A percentile compares a stretch with the other conserved stretches of the same genome.
Conservation (phyloP, 169 alveolate species). For the Hammondia hammondi region DNA sequence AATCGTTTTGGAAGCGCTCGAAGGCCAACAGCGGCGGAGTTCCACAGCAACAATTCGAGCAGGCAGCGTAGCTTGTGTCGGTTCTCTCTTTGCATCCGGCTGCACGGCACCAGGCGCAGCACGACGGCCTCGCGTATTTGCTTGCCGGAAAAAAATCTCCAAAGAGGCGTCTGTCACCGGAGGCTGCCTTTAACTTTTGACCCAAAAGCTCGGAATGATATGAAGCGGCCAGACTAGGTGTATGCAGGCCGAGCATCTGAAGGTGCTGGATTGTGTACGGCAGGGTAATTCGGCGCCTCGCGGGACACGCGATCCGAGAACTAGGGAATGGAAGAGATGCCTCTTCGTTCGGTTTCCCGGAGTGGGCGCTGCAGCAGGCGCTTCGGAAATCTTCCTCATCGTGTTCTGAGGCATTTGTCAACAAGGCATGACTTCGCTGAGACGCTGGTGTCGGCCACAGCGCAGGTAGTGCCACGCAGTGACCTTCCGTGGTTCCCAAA, state of each 20-base stretch:
- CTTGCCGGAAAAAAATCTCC: no score
- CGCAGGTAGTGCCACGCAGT: background rate
- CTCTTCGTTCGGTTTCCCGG: background rate
- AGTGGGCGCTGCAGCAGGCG: background rate
- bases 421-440: background rate
- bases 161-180: background rate
- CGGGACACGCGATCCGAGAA: background rate
- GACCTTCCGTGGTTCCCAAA: slow-evolving; percentile 42
- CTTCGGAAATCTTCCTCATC: background rate
- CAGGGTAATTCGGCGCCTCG: slow-evolving; percentile 9
- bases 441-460: slow-evolving; percentile 20
- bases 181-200: background rate
- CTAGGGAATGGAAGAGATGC: background rate
- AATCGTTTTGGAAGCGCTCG: background rate
- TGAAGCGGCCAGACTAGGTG: slow-evolving; percentile 23
- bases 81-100: background rate
- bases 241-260: slow-evolving; percentile 55
- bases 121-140: background rate
- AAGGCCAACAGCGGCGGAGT: background rate
- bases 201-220: background rate
- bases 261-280: slow-evolving; percentile 48
- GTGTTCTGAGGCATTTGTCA: no score
- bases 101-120: background rate
- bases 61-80: background rate
- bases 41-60: background rate